Evolutionary conservation across 495 filamentous ascomycete genomes (phyloP), one percentile per base, ranked within the genome.

Genomic region (Aspergillus panamensis): DNA sequence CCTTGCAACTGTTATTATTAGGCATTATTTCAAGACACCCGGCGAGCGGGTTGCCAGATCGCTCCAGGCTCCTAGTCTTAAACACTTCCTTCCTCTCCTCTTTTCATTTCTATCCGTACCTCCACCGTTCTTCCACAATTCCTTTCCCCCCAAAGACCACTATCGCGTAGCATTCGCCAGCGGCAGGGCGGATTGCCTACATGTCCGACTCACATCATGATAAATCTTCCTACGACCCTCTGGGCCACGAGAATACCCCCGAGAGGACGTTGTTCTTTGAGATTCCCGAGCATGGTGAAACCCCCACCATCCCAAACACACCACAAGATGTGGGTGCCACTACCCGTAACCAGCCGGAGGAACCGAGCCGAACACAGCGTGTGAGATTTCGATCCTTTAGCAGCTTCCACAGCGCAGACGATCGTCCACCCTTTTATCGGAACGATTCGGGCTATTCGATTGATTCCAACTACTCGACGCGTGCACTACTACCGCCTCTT

Each of bases 321-420:
- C 16, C 20, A 4, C 16, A 21, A 25, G 39, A 16, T 43, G 7
- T 12, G 10, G 21, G 32, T 16, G 8, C 6, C 13, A 14, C 40
- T 40, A 30, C 29, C 8, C 8, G 21, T 12, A 19, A 6, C 13
- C 35, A 53, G 7, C 35, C 25, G 9, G 20, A 43, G 5, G 53
- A 48, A 29, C 30, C 53, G 17, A 37, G 17, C 43, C 44, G 56
- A 12, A 40, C 48, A n/a, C 42, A 58, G 4, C 48, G 56, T 13
- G 56, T 58, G 48, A 52, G 56, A 19, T 67, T 67, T 33, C 61
- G 55, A 21, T 67, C 65, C 17, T 55, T 67, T 53, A 64, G 58
- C 43, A 52, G 56, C 19, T 35, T 53, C 16, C 48, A 50, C 14
- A 48, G 45, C 10, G 51, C 48, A 13, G 43, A 53, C 3, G 45